Conservation (phyloP, 2,329 filamentous ascomycete species). For the Ilyonectria sp. region DNA sequence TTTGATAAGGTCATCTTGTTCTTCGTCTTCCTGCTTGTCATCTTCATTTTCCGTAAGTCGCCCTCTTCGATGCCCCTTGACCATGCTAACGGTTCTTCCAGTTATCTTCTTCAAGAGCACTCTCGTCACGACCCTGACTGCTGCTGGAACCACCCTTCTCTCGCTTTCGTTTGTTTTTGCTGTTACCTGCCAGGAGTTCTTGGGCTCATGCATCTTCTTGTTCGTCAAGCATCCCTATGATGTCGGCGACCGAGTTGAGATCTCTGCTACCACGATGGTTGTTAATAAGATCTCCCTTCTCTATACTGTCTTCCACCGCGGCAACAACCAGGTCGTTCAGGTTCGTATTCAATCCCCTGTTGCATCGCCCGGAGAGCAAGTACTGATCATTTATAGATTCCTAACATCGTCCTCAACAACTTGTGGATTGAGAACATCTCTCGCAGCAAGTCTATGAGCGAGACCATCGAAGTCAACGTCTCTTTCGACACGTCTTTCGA, state of each 20-base stretch:
- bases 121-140: conserved; percentile 88
- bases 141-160: conserved; percentile 90
- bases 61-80: conserved; percentile 1
- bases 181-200: conserved; percentile 90
- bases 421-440: conserved; percentile 97
- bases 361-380: neutral
- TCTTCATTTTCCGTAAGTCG: conserved; percentile 84
- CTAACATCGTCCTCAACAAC: conserved; percentile 92
- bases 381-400: conserved; percentile 69
- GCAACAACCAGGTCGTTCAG: conserved; percentile 82
- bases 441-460: conserved; percentile 92
- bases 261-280: conserved; percentile 77
- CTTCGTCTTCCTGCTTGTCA: conserved; percentile 83
- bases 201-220: conserved; percentile 98
- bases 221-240: conserved; percentile 99
- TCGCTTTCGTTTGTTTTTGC: conserved; percentile 98
- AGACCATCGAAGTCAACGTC: conserved; percentile 84
- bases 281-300: conserved; percentile 96
- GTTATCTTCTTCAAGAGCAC: conserved; percentile 90
- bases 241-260: conserved; percentile 93
- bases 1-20: conserved; percentile 89
- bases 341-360: conserved; percentile 43
- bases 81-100: conserved; percentile 47
- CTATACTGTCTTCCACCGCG: conserved; percentile 91
- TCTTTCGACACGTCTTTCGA: conserved; percentile 91